Percentiles rank a stretch among this genome's conserved stretches.
phyloP scores from a whole-genome alignment of 345 rosid genomes.

The Conringia planisiliqua region DNA sequence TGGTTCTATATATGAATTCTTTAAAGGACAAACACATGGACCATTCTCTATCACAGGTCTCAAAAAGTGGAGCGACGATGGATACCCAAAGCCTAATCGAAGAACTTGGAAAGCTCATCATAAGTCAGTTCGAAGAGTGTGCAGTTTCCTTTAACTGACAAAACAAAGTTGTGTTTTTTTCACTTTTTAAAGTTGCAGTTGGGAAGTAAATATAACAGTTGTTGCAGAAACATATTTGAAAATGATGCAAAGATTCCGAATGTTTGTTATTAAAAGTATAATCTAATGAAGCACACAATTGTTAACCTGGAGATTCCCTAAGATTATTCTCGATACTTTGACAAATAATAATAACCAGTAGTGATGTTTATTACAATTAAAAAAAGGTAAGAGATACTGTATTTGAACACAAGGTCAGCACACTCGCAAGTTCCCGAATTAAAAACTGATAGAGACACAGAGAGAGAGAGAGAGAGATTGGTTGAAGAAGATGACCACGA shows the following conservation, averaged over 20 bases:
- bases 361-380: background rate
- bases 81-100: slow-evolving; percentile 32
- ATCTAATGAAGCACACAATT: slow-evolving; percentile 26
- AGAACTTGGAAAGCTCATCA: background rate
- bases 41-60: slow-evolving; percentile 56
- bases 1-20: slow-evolving; percentile 64
- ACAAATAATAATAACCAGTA: background rate
- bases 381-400: background rate
- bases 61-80: slow-evolving; percentile 65
- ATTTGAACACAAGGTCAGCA: slow-evolving; percentile 7
- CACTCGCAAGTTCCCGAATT: slow-evolving; percentile 15
- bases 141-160: background rate
- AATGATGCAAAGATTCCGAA: background rate
- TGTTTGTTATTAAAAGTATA: slow-evolving; percentile 43
- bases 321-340: background rate
- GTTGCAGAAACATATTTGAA: background rate
- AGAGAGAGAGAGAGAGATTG: slow-evolving; percentile 20
- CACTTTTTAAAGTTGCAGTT: background rate
- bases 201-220: background rate
- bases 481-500: slow-evolving; percentile 26
- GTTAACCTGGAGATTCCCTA: background rate
- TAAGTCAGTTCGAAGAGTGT: background rate
- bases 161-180: background rate
- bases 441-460: slow-evolving; percentile 34
- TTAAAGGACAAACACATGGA: slow-evolving; percentile 51